Percentiles rank a stretch among this genome's conserved stretches.
Evolutionary conservation across 148 eudicot species (phyloP).

Genomic region (Drosera capensis): DNA sequence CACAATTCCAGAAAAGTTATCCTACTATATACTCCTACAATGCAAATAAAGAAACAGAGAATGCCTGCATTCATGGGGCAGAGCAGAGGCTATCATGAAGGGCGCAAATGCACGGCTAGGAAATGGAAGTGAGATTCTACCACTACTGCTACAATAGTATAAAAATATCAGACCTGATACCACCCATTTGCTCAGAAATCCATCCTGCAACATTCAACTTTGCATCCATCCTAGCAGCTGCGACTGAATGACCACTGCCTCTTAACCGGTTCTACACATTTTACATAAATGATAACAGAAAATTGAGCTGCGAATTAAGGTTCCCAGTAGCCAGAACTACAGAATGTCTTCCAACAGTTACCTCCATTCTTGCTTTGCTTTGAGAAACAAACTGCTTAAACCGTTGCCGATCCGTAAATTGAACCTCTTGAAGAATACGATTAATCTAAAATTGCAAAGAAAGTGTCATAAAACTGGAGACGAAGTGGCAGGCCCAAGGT

Average conservation of each 20-base stretch:
- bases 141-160: not conserved
- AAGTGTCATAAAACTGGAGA: too few species aligned
- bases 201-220: conserved; percentile 93
- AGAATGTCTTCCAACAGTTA: conserved; percentile 14
- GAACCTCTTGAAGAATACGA: conserved; percentile 79
- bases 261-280: conserved; percentile 63
- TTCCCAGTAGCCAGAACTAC: conserved; percentile 2
- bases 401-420: conserved; percentile 82
- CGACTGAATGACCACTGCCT: conserved; percentile 96
- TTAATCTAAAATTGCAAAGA: conserved; percentile 28
- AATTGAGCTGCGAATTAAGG: not conserved
- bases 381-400: conserved; percentile 98
- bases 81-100: too few species aligned
- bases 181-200: conserved; percentile 95
- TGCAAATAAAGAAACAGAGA: too few species aligned
- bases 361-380: conserved; percentile 99
- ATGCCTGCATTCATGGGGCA: too few species aligned
- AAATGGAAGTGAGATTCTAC: too few species aligned
- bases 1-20: too few species aligned
- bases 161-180: conserved; percentile 45
- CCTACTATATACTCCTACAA: too few species aligned
- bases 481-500: too few species aligned
- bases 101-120: too few species aligned
- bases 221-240: conserved; percentile 96
- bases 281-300: not conserved